These are phyloP conservation scores for Zygosaccharomyces sapae DNA, from an alignment of 1,139 yeast genomes.

Conservation along the genomic window DNA sequence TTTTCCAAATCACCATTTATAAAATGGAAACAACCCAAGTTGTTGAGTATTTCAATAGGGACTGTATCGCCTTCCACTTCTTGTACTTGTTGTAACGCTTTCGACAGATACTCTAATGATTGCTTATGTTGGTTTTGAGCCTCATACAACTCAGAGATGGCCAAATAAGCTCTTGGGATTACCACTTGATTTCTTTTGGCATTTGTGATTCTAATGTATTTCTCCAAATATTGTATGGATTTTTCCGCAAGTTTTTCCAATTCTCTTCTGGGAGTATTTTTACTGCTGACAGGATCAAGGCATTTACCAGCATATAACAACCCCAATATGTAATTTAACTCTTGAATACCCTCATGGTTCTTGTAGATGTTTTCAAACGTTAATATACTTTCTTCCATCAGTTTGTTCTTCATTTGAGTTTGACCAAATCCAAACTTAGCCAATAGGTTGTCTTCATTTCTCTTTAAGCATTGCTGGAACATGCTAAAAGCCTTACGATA, in stretches of 20 bases:
- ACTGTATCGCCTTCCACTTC: slow-evolving; percentile 45
- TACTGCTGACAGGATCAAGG: slow-evolving; percentile 22
- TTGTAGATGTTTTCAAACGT: slow-evolving; percentile 75
- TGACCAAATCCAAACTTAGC: slow-evolving; percentile 85
- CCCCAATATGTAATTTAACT: slow-evolving; percentile 74
- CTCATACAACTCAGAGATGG: slow-evolving; percentile 67
- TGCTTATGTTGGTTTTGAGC: slow-evolving; percentile 50
- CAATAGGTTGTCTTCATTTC: slow-evolving; percentile 57
- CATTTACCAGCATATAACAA: slow-evolving; percentile 57
- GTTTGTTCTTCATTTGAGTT: slow-evolving; percentile 70
- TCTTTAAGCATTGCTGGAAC: slow-evolving; percentile 67
- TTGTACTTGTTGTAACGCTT: slow-evolving; percentile 51
- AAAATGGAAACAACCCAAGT: slow-evolving; percentile 81
- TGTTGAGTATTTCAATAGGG: slow-evolving; percentile 71
- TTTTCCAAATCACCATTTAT: slow-evolving; percentile 55
- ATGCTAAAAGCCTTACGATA: slow-evolving; percentile 64
- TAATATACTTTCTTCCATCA: slow-evolving; percentile 77
- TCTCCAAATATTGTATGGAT: slow-evolving; percentile 66
- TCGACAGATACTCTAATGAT: slow-evolving; percentile 53
- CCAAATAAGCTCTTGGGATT: slow-evolving; percentile 62
- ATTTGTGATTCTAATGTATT: slow-evolving; percentile 61
- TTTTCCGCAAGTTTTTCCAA: slow-evolving; percentile 37
- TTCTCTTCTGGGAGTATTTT: slow-evolving; percentile 21
- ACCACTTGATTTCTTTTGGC: slow-evolving; percentile 57
- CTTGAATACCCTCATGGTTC: slow-evolving; percentile 64